Evolutionary conservation across 352 stramenopile genomes (phyloP).

Genomic region (Globisporangium cystogenes): DNA sequence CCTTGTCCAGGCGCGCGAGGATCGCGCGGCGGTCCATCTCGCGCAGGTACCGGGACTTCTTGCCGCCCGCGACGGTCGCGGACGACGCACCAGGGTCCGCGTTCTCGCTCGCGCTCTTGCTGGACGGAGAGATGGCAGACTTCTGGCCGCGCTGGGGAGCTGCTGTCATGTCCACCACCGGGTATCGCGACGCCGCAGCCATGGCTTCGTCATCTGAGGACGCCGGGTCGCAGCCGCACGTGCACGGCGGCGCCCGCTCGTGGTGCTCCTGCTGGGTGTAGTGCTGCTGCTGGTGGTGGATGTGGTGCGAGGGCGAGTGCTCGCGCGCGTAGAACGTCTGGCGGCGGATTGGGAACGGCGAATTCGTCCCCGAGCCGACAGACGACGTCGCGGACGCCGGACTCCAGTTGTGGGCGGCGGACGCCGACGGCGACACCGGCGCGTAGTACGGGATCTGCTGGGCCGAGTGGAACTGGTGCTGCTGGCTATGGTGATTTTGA

Average conservation of each 20-base stretch:
- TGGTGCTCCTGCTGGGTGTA: background rate
- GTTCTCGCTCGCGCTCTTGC: constrained; percentile 4
- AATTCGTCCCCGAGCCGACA: background rate
- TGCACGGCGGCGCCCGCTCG: constrained; percentile 1
- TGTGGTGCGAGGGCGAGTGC: background rate
- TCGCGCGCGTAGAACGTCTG: constrained; percentile 9
- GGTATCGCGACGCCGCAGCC: background rate
- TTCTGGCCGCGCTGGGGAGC: background rate
- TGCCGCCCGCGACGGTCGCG: constrained; percentile 7
- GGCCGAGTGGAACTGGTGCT: background rate
- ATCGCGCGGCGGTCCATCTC: constrained; percentile 60
- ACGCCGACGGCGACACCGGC: constrained; percentile 3
- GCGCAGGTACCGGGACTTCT: constrained; percentile 49
- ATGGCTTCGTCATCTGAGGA: constrained; percentile 9
- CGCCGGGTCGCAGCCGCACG: constrained; percentile 10
- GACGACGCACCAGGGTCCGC: background rate
- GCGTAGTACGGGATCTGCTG: constrained; percentile 4
- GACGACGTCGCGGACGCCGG: constrained; percentile 10
- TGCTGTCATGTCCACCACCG: too few species aligned
- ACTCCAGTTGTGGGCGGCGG: constrained; percentile 1
- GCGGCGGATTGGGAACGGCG: constrained; percentile 9
- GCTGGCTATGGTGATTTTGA: background rate
- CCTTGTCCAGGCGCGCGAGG: constrained; percentile 38
- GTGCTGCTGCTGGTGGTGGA: background rate
- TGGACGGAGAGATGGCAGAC: constrained; percentile 7